Evolutionary conservation across 2,329 filamentous ascomycete genomes (phyloP).

Genomic region (Neophaeococcomyces aloes): DNA sequence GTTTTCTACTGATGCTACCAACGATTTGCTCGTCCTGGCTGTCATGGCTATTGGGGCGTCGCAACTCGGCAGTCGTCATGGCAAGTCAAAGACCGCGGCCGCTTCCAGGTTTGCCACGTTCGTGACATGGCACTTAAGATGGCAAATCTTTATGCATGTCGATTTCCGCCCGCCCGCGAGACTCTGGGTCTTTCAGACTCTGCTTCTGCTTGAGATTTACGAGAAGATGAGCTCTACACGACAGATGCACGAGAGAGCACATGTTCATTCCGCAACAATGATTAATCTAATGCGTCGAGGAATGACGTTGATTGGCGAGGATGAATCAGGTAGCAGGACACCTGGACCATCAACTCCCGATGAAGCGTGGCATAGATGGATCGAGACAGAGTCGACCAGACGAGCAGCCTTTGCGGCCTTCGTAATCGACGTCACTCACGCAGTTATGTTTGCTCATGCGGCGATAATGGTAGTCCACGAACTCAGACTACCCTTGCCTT

Average conservation of each 20-base stretch:
- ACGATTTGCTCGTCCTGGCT: slow-evolving; percentile 70
- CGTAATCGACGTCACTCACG: slow-evolving; percentile 88
- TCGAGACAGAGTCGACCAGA: slow-evolving; percentile 81
- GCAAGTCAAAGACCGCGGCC: slow-evolving; percentile 58
- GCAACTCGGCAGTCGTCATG: slow-evolving; percentile 73
- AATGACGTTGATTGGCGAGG: slow-evolving; percentile 68
- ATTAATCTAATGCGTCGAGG: slow-evolving; percentile 91
- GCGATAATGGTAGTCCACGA: slow-evolving; percentile 96
- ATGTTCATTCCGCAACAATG: slow-evolving; percentile 93
- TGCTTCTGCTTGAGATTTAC: slow-evolving; percentile 81
- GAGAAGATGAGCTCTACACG: slow-evolving; percentile 97
- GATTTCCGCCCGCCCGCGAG: slow-evolving; percentile 92
- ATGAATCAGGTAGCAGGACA: slow-evolving; percentile 30
- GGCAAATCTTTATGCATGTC: slow-evolving; percentile 87
- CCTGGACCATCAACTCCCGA: slow-evolving; percentile 50
- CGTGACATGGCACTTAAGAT: slow-evolving; percentile 82
- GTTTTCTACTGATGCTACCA: slow-evolving; percentile 77
- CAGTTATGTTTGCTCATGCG: slow-evolving; percentile 94
- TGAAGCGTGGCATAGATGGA: slow-evolving; percentile 94
- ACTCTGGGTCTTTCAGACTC: slow-evolving; percentile 87
- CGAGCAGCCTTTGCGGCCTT: slow-evolving; percentile 90
- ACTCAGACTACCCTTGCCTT: slow-evolving; percentile 80
- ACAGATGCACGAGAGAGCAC: slow-evolving; percentile 81
- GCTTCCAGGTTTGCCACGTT: slow-evolving; percentile 83
- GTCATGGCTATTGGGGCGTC: slow-evolving; percentile 91